Conservation (phyloP, 805 yeast genomes). For the Yarrowia sp. region DNA sequence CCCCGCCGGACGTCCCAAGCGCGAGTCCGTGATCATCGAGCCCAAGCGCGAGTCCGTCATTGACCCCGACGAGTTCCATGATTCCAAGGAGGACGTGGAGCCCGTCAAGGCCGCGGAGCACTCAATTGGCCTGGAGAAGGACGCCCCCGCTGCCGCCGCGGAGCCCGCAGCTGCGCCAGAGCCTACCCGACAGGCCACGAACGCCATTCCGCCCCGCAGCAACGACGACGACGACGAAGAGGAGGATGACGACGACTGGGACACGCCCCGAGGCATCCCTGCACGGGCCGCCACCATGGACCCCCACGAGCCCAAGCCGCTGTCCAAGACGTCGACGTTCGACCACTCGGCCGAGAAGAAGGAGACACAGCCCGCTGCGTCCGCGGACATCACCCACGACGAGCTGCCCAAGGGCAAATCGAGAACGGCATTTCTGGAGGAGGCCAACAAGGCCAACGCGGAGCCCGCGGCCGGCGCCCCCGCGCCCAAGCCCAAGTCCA, state of each 20-base stretch:
- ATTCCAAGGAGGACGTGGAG: background rate
- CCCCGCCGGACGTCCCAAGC: constrained; percentile 21
- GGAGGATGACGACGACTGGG: constrained; percentile 29
- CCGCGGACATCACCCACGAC: constrained; percentile 32
- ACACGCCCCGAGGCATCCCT: background rate
- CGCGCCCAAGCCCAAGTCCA: constrained; percentile 26
- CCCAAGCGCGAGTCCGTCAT: constrained; percentile 8
- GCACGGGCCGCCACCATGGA: constrained; percentile 18
- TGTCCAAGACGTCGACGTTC: constrained; percentile 17
- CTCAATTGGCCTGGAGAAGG: background rate
- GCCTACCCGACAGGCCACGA: background rate
- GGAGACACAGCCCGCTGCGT: constrained; percentile 30
- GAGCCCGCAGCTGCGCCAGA: constrained; percentile 30
- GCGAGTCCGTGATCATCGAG: background rate
- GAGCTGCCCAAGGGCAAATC: constrained; percentile 30
- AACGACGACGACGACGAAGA: constrained; percentile 28
- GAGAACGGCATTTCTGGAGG: constrained; percentile 29
- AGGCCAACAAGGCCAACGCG: constrained; percentile 28
- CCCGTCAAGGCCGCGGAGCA: constrained; percentile 23
- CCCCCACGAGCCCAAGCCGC: constrained; percentile 14
- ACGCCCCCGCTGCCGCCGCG: background rate
- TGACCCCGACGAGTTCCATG: constrained; percentile 18
- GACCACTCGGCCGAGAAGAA: constrained; percentile 27
- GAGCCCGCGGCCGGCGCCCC: constrained; percentile 14
- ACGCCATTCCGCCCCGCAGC: constrained; percentile 1